Conservation (phyloP, 495 filamentous ascomycete genomes). For the Patellaria atrata region DNA sequence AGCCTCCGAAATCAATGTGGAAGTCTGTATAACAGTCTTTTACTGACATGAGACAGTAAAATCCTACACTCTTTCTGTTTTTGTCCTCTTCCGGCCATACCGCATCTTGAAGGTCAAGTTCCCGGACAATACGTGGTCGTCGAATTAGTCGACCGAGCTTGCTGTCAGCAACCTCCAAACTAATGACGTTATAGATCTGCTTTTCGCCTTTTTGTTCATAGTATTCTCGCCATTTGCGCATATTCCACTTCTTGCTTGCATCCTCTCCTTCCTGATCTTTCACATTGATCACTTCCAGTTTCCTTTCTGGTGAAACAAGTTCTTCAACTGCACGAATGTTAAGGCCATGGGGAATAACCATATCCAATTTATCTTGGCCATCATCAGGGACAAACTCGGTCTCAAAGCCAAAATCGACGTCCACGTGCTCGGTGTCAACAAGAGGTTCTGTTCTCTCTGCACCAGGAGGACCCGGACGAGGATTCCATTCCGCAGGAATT, state of each 20-base stretch:
- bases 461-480: constrained; percentile 26
- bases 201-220: constrained; percentile 52
- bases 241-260: constrained; percentile 55
- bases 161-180: constrained; percentile 58
- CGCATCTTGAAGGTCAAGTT: constrained; percentile 55
- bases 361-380: constrained; percentile 54
- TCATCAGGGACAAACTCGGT: constrained; percentile 39
- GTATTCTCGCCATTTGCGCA: constrained; percentile 61
- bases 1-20: constrained; percentile 69
- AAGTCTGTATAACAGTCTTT: constrained; percentile 70
- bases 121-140: constrained; percentile 54
- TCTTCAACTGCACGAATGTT: constrained; percentile 54
- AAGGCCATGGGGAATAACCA: constrained; percentile 56
- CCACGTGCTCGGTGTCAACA: neutral
- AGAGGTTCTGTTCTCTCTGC: neutral
- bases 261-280: constrained; percentile 58
- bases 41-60: constrained; percentile 67
- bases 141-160: constrained; percentile 49
- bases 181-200: constrained; percentile 61
- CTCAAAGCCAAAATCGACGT: constrained; percentile 19
- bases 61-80: constrained; percentile 50
- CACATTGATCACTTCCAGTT: constrained; percentile 62
- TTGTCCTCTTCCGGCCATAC: constrained; percentile 56
- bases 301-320: constrained; percentile 49
- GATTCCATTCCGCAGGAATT: constrained; percentile 53